Percentiles rank a stretch among this genome's conserved stretches.
These are phyloP conservation scores for Lagenidium giganteum DNA, from an alignment of 352 stramenopile species.

Conservation along the genomic window DNA sequence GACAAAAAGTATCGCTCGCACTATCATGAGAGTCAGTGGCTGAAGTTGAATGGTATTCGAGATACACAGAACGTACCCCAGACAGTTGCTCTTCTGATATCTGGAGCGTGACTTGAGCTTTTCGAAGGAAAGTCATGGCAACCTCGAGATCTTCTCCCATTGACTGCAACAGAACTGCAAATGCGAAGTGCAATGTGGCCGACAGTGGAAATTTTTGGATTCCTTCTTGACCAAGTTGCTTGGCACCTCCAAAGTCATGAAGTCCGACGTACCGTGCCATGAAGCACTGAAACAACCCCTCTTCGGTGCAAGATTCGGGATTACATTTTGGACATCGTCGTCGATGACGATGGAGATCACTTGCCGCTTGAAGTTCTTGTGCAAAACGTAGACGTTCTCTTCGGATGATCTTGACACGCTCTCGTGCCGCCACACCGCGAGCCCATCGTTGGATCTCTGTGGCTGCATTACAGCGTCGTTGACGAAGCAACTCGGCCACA, in stretches of 20 bases:
- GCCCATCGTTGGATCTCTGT: conserved; percentile 19
- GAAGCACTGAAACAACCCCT: conserved; percentile 16
- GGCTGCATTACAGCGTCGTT: conserved; percentile 9
- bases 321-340: conserved; percentile 12
- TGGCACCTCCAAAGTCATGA: conserved; percentile 19
- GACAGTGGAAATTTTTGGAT: conserved; percentile 10
- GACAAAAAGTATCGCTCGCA: too few species aligned
- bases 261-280: conserved; percentile 22
- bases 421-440: conserved; percentile 9
- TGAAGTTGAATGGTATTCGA: too few species aligned
- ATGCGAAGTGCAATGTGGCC: conserved; percentile 18
- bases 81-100: too few species aligned
- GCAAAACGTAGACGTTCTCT: conserved; percentile 10
- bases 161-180: conserved; percentile 15
- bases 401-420: conserved; percentile 3
- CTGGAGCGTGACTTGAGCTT: conserved; percentile 5
- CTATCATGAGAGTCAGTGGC: too few species aligned
- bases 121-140: conserved; percentile 14
- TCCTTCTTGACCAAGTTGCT: conserved; percentile 12
- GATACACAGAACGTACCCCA: too few species aligned
- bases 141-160: conserved; percentile 21
- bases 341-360: conserved; percentile 9
- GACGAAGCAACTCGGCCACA: conserved; percentile 7
- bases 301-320: conserved; percentile 7
- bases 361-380: conserved; percentile 5